Evolutionary conservation across 805 yeast species (phyloP), one percentile per base, ranked within the genome.

Genomic region (Starmerella davenportii): DNA sequence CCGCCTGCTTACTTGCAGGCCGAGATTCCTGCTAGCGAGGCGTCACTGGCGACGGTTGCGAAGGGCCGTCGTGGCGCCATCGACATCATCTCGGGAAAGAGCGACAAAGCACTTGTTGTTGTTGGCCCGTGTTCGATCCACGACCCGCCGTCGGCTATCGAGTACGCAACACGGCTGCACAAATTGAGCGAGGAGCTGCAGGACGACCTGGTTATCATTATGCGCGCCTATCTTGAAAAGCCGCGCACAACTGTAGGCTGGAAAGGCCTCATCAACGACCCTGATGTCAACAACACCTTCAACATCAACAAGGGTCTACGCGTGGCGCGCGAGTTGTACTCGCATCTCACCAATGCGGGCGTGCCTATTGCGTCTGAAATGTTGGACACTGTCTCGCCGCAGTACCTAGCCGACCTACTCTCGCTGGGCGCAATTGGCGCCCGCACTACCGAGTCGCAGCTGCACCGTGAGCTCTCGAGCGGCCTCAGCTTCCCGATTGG

Each of bases 221-320:
- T 87, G 98, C 78, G 98, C 66, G 96, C 96, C 5, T 87, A 87
- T 69, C 69, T 87, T 50, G 98, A 87, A 64, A 87, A 87, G 63
- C 98, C 98, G 54, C 78, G 98, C 68, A 87, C 98, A 46, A 87
- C 96, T 19, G 96, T 87, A 39, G 98, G 98, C 48, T 87, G 98
- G 98, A 87, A 87, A 63, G 98, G 98, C 53, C 68, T 87, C 53
- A 84, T 87, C 58, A 87, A 87, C 60, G 98, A 87, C 62, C 98
- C 98, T 35, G 93, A 87, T 54, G 72, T 87, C 44, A 81, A 87
- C 61, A 79, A 79, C 54, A 68, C 95, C 36, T 90, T 78, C 72
- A 78, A 87, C 59, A 90, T 87, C 59, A 87, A 87, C 71, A 81
- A 82, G 63, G 98, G 98, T 54, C 68, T 87, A 48, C 73, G 82